Percentiles rank a stretch among this genome's conserved stretches.
Conservation (phyloP, 805 yeast genomes). For the Starmerella etchellsii region DNA sequence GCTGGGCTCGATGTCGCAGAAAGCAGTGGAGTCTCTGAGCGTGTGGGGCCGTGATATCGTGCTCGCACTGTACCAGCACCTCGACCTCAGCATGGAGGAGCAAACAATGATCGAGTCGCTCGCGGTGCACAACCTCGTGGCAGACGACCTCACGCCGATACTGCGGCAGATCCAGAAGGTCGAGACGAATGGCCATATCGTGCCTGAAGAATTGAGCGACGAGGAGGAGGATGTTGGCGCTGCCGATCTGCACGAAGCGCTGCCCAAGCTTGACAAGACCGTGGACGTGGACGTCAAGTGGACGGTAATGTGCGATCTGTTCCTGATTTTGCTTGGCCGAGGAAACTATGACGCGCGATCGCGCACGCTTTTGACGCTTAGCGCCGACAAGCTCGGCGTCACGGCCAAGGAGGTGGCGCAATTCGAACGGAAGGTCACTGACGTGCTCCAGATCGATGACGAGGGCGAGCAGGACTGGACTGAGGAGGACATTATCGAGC, state of each 20-base stretch:
- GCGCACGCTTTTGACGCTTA: constrained; percentile 56
- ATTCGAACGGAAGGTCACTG: constrained; percentile 83
- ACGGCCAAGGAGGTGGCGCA: constrained; percentile 60
- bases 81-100: constrained; percentile 68
- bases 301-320: constrained; percentile 88
- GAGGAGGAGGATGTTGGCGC: constrained; percentile 2
- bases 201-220: constrained; percentile 2
- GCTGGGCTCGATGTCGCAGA: constrained; percentile 26
- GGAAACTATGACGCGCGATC: constrained; percentile 85
- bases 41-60: constrained; percentile 71
- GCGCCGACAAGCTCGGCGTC: constrained; percentile 51
- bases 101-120: constrained; percentile 75
- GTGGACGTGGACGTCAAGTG: constrained; percentile 70
- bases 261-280: not conserved
- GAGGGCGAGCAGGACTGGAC: constrained; percentile 67
- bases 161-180: constrained; percentile 29
- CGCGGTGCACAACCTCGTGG: constrained; percentile 69
- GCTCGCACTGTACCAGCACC: constrained; percentile 61
- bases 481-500: constrained; percentile 53
- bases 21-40: constrained; percentile 63
- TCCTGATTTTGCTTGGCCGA: constrained; percentile 64
- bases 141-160: constrained; percentile 54
- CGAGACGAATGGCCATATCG: constrained; percentile 8
- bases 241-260: constrained; percentile 13
- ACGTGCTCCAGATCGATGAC: constrained; percentile 79